A percentile compares a stretch with the other conserved stretches of the same genome.
These are phyloP conservation scores for Drechslerella coelobrocha DNA, from an alignment of 2,329 filamentous ascomycete species.

Conservation along the genomic window DNA sequence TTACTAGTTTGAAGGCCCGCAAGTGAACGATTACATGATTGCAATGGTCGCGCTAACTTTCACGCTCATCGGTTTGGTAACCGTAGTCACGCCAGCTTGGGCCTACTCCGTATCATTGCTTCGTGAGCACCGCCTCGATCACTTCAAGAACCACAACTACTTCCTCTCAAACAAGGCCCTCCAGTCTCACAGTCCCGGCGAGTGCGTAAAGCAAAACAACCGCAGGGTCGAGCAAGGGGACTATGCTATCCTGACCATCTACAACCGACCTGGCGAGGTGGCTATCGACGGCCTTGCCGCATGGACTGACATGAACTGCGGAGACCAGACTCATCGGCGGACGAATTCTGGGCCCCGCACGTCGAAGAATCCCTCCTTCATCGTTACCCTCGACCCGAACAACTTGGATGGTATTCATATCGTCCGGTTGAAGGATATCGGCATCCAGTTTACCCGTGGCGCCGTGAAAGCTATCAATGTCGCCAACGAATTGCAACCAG, in stretches of 20 bases:
- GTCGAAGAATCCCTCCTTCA: neutral
- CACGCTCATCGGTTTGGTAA: no score
- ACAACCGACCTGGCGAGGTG: neutral
- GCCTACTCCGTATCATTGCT: neutral
- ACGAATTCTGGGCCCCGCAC: no score
- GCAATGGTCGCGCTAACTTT: no score
- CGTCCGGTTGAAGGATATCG: neutral
- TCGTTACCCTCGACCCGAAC: constrained; percentile 10
- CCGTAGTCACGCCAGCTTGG: neutral
- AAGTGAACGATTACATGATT: no score
- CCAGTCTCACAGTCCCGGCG: neutral
- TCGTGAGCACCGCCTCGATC: neutral
- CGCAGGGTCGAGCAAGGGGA: neutral
- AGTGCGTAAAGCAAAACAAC: neutral
- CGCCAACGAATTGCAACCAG: neutral
- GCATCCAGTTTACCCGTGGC: neutral
- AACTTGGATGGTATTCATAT: constrained; percentile 15
- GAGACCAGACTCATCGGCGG: neutral
- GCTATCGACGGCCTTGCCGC: constrained; percentile 4
- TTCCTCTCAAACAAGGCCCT: neutral
- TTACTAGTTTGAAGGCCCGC: neutral
- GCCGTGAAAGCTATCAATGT: neutral
- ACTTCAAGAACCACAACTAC: constrained; percentile 20
- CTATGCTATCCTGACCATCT: constrained; percentile 6
- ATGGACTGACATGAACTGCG: constrained; percentile 4